Evolutionary conservation across 2,329 filamentous ascomycete genomes (phyloP), one percentile per base, ranked within the genome.

Genomic region (Ceratocystis eucalypticola): DNA sequence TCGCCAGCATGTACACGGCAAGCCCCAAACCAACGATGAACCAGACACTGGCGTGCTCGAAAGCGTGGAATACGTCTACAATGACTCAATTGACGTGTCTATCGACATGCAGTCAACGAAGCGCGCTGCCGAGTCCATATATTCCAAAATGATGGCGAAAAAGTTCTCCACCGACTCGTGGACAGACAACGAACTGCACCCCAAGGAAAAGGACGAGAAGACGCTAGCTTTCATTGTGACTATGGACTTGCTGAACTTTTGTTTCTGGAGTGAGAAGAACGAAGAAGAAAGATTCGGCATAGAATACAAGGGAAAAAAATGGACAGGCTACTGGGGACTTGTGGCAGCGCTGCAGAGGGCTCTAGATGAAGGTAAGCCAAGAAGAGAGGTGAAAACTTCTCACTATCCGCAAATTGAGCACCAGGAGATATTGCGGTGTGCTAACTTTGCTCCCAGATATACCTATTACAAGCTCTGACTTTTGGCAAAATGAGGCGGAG

Each of bases 241-340:
- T 22, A 96, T 99, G 91, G 94, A 99, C 74, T 76, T 99, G 33
- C 78, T 99, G 63, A 99, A 99, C 74, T 99, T 97, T 74, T 95
- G 88, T 25, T 99, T 99, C 75, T 99, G 94, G 94, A 95, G 90
- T 15, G 87, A 89, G 64, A 73, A 76, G 57, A 75, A 79, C 0
- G 86, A 88, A 10, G 81, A 85, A 4, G 85, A 93, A 71, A 82
- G 91, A 10, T 99, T 93, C 74, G 83, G 88, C 8, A 82, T 99
- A 53, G 86, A 89, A 67, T 97, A 96, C 75, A 83, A 82, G 59
- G 91, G 85, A 33, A 87, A 84, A 75, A 84, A 77, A 67, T 97
- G 91, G 91, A 96, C 91, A 0, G 94, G 94, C 2, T 99, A 99
- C 75, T 96, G 89, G 87, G 96, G 91, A 74, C 77, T 99, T 66